Evolutionary conservation across 2,329 filamentous ascomycete genomes (phyloP).

Genomic region (Aspergillus uvarum): DNA sequence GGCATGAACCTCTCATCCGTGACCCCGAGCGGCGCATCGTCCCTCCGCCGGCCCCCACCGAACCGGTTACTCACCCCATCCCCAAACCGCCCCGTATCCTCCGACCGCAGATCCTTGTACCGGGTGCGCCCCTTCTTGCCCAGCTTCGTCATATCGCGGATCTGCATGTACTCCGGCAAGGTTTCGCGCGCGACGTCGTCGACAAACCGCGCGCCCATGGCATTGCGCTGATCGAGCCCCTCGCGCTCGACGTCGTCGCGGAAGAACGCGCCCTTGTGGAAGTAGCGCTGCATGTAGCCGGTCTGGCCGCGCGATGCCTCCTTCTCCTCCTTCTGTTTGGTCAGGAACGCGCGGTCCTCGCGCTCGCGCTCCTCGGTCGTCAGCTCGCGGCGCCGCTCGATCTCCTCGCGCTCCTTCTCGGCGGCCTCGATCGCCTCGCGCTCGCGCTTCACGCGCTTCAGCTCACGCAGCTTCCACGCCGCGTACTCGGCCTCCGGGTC

Average conservation of each 20-base stretch:
- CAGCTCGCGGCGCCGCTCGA: slow-evolving; percentile 83
- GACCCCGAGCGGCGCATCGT: slow-evolving; percentile 39
- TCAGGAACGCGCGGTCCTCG: slow-evolving; percentile 78
- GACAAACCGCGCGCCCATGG: slow-evolving; percentile 79
- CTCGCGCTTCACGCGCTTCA: slow-evolving; percentile 83
- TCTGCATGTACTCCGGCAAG: slow-evolving; percentile 86
- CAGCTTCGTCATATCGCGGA: slow-evolving; percentile 88
- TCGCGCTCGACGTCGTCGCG: slow-evolving; percentile 74
- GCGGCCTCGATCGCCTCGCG: slow-evolving; percentile 78
- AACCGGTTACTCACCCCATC: slow-evolving; percentile 33
- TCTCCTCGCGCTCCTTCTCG: slow-evolving; percentile 82
- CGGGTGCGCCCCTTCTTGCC: slow-evolving; percentile 88
- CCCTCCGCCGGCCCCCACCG: slow-evolving; percentile 20
- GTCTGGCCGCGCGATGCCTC: slow-evolving; percentile 76
- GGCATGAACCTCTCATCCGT: slow-evolving; percentile 50
- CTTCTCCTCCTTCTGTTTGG: slow-evolving; percentile 72
- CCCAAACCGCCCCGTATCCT: slow-evolving; percentile 88
- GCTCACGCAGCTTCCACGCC: slow-evolving; percentile 90
- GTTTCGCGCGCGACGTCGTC: slow-evolving; percentile 85
- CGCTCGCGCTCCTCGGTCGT: slow-evolving; percentile 80
- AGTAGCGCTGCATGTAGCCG: slow-evolving; percentile 91
- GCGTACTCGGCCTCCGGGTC: slow-evolving; percentile 87
- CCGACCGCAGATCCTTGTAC: slow-evolving; percentile 81
- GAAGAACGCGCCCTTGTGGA: slow-evolving; percentile 95
- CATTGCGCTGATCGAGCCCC: slow-evolving; percentile 74